phyloP scores from a whole-genome alignment of 129 eudicot genomes.

The Centaurea solstitialis region DNA sequence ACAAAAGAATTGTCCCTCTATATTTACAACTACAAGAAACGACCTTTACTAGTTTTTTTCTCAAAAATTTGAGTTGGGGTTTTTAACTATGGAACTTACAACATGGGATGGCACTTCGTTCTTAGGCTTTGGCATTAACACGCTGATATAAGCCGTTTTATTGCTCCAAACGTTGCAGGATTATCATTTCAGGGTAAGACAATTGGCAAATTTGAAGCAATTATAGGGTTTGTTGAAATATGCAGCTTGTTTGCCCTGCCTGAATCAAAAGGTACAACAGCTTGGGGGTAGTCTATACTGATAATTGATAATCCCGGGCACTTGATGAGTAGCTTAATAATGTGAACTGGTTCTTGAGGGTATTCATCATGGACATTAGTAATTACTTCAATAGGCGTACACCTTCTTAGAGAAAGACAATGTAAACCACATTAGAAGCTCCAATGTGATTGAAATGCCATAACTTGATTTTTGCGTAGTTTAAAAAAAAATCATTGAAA shows the following conservation, averaged over 20 bases:
- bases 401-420: neutral
- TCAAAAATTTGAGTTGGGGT: too few relatives aligned
- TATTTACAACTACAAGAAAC: too few relatives aligned
- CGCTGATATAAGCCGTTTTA: conserved; percentile 76
- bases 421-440: neutral
- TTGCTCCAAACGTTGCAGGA: conserved; percentile 38
- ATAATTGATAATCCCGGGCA: conserved; percentile 54
- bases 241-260: conserved; percentile 64
- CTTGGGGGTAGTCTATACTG: conserved; percentile 34
- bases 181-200: conserved; percentile 43
- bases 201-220: conserved; percentile 61
- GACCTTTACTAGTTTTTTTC: too few relatives aligned
- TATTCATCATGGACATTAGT: conserved; percentile 56
- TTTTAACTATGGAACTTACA: conserved; percentile 19
- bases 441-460: too few relatives aligned
- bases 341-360: conserved; percentile 46
- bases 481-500: too few relatives aligned
- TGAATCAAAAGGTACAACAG: conserved; percentile 48
- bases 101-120: conserved; percentile 44
- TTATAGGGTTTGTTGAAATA: conserved; percentile 92
- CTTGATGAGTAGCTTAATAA: conserved; percentile 51
- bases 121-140: conserved; percentile 53
- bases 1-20: too few relatives aligned
- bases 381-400: conserved; percentile 49
- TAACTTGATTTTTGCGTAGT: too few relatives aligned